Conservation (phyloP, 2,329 filamentous ascomycete genomes). For the Cladophialophora bantiana region DNA sequence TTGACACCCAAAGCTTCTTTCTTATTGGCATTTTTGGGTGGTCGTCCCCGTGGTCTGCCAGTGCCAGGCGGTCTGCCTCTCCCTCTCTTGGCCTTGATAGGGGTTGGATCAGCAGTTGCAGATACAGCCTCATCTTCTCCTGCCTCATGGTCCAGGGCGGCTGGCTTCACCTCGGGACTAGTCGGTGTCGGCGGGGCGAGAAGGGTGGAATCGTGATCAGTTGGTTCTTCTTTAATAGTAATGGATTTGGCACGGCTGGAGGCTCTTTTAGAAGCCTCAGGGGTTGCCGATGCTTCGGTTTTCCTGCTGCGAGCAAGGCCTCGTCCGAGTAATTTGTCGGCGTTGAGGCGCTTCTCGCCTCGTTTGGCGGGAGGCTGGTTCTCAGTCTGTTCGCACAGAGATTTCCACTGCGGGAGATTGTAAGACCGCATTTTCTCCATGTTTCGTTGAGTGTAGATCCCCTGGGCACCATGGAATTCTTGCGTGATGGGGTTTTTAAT, state of each 20-base stretch:
- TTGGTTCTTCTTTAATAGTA: conserved; percentile 48
- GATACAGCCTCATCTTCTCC: conserved; percentile 41
- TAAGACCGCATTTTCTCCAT: conserved; percentile 95
- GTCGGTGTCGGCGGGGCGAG: conserved; percentile 62
- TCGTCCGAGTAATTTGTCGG: conserved; percentile 40
- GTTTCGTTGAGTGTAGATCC: conserved; percentile 95
- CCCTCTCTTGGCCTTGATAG: conserved; percentile 45
- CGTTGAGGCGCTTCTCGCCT: conserved; percentile 61
- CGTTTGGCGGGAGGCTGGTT: conserved; percentile 92
- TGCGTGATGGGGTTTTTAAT: conserved; percentile 98
- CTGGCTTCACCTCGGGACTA: conserved; percentile 53
- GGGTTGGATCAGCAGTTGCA: conserved; percentile 36
- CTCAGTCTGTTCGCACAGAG: conserved; percentile 90
- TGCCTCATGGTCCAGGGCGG: conserved; percentile 47
- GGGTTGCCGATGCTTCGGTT: conserved; percentile 47
- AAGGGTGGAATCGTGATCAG: conserved; percentile 49
- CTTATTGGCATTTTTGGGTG: conserved; percentile 56
- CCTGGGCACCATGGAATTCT: conserved; percentile 94
- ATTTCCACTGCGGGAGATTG: conserved; percentile 94
- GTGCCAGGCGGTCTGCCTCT: conserved; percentile 56
- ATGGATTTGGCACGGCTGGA: conserved; percentile 54
- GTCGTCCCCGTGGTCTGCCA: conserved; percentile 33
- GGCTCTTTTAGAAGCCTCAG: conserved; percentile 50
- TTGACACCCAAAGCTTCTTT: conserved; percentile 62
- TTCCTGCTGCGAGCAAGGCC: conserved; percentile 53